A percentile compares a stretch with the other conserved stretches of the same genome.
phyloP scores from a whole-genome alignment of 2,329 filamentous ascomycete species.

The Diplodia seriata region DNA sequence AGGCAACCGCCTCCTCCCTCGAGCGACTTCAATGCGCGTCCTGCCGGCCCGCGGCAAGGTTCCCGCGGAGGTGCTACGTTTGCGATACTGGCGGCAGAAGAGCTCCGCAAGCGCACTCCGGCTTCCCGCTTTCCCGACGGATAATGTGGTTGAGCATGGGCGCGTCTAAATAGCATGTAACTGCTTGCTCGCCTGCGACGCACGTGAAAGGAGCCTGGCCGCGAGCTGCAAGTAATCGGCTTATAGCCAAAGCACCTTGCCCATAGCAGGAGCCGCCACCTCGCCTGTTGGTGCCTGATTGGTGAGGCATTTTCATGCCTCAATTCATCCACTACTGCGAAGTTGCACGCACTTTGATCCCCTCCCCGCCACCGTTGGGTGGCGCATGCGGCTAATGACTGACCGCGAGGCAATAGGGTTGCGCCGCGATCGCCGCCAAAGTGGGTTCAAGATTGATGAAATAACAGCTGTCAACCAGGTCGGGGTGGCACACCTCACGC shows the following conservation, averaged over 20 bases:
- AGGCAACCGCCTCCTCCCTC: constrained; percentile 3
- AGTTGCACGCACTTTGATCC: background rate
- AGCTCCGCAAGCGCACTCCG: background rate
- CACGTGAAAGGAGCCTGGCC: constrained; percentile 1
- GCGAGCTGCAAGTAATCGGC: constrained; percentile 16
- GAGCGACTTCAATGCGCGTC: constrained; percentile 4
- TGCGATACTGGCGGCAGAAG: constrained; percentile 1
- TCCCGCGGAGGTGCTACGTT: constrained; percentile 5
- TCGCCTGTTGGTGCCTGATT: constrained; percentile 12
- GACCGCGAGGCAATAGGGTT: background rate
- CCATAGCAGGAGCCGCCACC: background rate
- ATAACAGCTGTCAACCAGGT: background rate
- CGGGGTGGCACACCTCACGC: background rate
- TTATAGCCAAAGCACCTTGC: constrained; percentile 12
- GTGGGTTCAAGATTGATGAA: background rate
- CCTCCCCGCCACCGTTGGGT: background rate
- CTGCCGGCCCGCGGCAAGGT: constrained; percentile 3
- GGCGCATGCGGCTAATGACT: background rate
- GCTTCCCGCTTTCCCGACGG: constrained; percentile 17
- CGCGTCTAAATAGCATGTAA: background rate
- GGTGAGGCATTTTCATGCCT: background rate
- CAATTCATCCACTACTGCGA: background rate
- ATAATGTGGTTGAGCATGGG: constrained; percentile 1
- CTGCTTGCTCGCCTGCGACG: background rate
- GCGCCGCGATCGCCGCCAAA: background rate